Evolutionary conservation across 2,329 filamentous ascomycete genomes (phyloP), one percentile per base, ranked within the genome.

Genomic region (Fusarium hostae): DNA sequence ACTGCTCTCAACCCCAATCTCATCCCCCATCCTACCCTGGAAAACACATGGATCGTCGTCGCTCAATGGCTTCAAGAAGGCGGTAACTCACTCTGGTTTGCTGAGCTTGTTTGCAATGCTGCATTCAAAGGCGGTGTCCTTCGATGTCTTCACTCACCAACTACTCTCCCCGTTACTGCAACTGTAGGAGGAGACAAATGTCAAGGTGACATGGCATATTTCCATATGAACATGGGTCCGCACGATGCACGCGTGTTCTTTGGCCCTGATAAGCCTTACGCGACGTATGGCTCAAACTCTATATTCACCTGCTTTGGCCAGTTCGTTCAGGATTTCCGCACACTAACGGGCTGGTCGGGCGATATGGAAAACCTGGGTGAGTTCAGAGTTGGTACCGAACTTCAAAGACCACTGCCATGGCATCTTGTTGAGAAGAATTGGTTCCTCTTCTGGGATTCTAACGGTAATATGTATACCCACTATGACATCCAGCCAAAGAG

Each of bases 191-290:
- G 80, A 12, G 79, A 80, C 12, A 81, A 83, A 11, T 89, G 87
- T 72, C 71, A 79, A 9, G 84, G 82, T 4, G 80, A 86, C 5
- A 66, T 86, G 9, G 77, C 75, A 2, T 81, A 80, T 61, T 80
- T 87, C 48, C 74, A 35, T 70, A 84, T 66, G 60, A 86, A 83
- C 65, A 75, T 84, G 22, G 89, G 89, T 0, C 88, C 88, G 0
- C 88, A 88, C 70, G 89, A 90, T 72, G 87, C 87, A 2, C 83
- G 88, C 9, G 84, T 88, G 13, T 88, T 90, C 71, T 86, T 85
- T 63, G 87, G 86, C 0, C 88, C 88, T 0, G 76, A 82, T 0
- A 78, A 72, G 3, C 86, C 87, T 0, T 87, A 86, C 60, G 80
- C 84, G 2, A 77, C 88, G 8, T 91, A 85, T 61, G 88, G 88